These are phyloP conservation scores for Penicillium subrubescens DNA, from an alignment of 495 filamentous ascomycete genomes.

Conservation along the genomic window DNA sequence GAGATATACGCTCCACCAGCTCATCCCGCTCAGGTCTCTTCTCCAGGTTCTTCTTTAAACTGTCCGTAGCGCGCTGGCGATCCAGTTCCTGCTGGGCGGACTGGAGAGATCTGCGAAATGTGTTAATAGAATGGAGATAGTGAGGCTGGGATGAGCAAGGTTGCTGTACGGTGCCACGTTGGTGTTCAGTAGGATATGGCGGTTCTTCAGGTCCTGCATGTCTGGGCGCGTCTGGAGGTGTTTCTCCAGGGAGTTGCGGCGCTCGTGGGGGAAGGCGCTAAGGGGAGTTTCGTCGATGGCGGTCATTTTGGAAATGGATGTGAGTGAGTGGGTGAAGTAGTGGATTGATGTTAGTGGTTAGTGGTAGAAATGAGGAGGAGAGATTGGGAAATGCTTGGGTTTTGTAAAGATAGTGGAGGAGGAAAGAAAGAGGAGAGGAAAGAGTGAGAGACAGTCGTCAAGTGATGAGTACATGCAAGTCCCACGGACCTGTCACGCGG, in stretches of 20 bases:
- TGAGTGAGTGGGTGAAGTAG: background rate
- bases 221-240: conserved; percentile 80
- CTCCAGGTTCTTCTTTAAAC: conserved; percentile 66
- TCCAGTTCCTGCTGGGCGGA: conserved; percentile 62
- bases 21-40: conserved; percentile 65
- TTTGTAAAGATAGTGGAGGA: background rate
- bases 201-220: conserved; percentile 74
- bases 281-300: conserved; percentile 44
- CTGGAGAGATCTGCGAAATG: conserved; percentile 57
- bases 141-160: conserved; percentile 3
- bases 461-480: conserved; percentile 17
- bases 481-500: conserved; percentile 23
- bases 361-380: background rate
- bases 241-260: conserved; percentile 87
- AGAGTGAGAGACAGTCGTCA: conserved; percentile 8
- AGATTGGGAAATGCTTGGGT: background rate
- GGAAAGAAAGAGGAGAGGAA: conserved; percentile 5
- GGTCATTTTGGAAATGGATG: conserved; percentile 27
- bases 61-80: conserved; percentile 63
- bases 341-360: background rate
- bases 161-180: conserved; percentile 65
- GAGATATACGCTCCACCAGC: conserved; percentile 68
- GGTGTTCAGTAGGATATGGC: conserved; percentile 73
- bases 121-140: background rate
- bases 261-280: conserved; percentile 61